Conservation (phyloP, 169 alveolate species). For the Toxoplasma gondii region DNA sequence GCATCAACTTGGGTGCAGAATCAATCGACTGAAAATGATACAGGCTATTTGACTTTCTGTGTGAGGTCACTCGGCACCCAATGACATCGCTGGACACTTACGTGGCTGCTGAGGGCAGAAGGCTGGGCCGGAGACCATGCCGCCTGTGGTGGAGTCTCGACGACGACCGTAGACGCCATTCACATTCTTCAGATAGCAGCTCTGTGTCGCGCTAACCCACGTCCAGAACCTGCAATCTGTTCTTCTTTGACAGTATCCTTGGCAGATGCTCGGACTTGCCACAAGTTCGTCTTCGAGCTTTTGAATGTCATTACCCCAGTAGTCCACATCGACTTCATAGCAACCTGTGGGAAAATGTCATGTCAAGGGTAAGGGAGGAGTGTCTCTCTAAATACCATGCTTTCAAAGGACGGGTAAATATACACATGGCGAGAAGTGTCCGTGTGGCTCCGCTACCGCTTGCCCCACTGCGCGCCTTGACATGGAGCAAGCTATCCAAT, state of each 20-base stretch:
- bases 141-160: neutral
- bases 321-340: slow-evolving; percentile 1
- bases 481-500: no score
- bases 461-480: no score
- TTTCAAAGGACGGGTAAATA: no score
- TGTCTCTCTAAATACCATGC: no score
- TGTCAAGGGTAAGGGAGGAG: neutral
- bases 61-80: no score
- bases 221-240: neutral
- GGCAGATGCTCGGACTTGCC: neutral
- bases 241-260: neutral
- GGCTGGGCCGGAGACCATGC: slow-evolving; percentile 28
- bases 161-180: neutral
- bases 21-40: no score
- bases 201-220: slow-evolving; percentile 7
- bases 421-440: no score
- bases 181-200: slow-evolving; percentile 11
- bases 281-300: neutral
- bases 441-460: no score
- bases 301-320: neutral
- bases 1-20: neutral
- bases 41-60: no score
- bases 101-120: slow-evolving; percentile 4
- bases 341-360: neutral
- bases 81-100: neutral